These are phyloP conservation scores for Datisca glomerata DNA, from an alignment of 306 rosid genomes.

Conservation along the genomic window DNA sequence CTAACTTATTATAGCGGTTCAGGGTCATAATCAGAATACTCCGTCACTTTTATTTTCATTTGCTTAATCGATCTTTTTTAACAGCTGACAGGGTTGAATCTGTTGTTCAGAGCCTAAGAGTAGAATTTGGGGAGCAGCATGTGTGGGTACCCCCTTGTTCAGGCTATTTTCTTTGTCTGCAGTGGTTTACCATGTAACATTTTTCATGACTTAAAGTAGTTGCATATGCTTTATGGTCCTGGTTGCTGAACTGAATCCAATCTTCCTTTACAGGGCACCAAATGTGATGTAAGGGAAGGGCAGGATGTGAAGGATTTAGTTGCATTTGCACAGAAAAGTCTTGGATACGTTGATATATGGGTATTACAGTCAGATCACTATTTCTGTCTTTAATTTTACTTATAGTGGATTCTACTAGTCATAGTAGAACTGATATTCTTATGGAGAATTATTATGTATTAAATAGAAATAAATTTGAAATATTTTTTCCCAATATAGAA, in stretches of 20 bases:
- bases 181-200: constrained; percentile 4
- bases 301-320: constrained; percentile 78
- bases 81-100: constrained; percentile 61
- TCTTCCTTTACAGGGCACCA: constrained; percentile 48
- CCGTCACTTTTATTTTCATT: constrained; percentile 5
- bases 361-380: constrained; percentile 27
- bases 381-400: constrained; percentile 1
- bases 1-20: neutral
- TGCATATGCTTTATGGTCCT: constrained; percentile 13
- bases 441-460: no score
- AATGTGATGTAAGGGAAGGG: constrained; percentile 76
- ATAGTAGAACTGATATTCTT: no score
- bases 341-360: constrained; percentile 81
- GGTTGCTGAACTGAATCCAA: constrained; percentile 11
- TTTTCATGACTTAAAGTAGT: constrained; percentile 3
- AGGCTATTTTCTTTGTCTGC: neutral
- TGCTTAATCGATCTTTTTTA: constrained; percentile 7
- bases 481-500: no score
- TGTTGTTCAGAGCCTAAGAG: constrained; percentile 41
- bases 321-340: constrained; percentile 55
- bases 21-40: constrained; percentile 5
- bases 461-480: no score
- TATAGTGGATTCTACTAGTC: no score
- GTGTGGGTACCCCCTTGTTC: constrained; percentile 79
- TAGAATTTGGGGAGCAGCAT: constrained; percentile 81